Conservation (phyloP, 1,139 yeast genomes). For the Arxiozyma slooffiae region DNA sequence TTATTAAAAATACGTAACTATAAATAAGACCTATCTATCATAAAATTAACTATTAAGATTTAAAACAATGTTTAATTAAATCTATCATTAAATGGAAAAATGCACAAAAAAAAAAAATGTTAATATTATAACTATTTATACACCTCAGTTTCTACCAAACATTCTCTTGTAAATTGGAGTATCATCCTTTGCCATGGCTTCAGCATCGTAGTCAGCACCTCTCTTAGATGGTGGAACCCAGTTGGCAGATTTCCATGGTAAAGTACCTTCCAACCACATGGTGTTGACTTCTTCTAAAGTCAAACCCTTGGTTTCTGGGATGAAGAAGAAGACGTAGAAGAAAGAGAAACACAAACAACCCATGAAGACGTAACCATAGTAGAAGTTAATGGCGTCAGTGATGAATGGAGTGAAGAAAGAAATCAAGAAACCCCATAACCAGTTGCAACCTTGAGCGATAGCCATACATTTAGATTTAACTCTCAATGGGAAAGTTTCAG, state of each 20-base stretch:
- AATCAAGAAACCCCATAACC: conserved; percentile 61
- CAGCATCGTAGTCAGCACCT: conserved; percentile 13
- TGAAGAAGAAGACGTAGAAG: conserved; percentile 52
- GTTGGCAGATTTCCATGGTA: conserved; percentile 37
- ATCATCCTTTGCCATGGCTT: conserved; percentile 9
- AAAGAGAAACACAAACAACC: conserved; percentile 53
- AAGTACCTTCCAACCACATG: conserved; percentile 35
- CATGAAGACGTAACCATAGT: conserved; percentile 57
- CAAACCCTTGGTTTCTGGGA: conserved; percentile 61
- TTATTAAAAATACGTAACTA: neutral
- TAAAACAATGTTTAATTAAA: too few species aligned
- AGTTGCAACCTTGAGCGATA: conserved; percentile 55
- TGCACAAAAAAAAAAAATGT: too few species aligned
- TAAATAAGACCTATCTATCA: neutral
- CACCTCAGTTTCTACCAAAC: conserved; percentile 6
- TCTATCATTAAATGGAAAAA: too few species aligned
- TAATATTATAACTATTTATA: too few species aligned
- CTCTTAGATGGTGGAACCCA: conserved; percentile 29
- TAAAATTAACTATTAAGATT: too few species aligned
- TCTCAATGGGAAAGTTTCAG: conserved; percentile 72
- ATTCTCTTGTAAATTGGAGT: conserved; percentile 13
- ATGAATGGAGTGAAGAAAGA: conserved; percentile 11
- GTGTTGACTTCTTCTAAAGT: conserved; percentile 62
- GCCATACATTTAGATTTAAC: conserved; percentile 72
- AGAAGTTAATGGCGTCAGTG: conserved; percentile 10